Evolutionary conservation across 257 asterid species (phyloP).

Genomic region (Scutellaria galericulata): DNA sequence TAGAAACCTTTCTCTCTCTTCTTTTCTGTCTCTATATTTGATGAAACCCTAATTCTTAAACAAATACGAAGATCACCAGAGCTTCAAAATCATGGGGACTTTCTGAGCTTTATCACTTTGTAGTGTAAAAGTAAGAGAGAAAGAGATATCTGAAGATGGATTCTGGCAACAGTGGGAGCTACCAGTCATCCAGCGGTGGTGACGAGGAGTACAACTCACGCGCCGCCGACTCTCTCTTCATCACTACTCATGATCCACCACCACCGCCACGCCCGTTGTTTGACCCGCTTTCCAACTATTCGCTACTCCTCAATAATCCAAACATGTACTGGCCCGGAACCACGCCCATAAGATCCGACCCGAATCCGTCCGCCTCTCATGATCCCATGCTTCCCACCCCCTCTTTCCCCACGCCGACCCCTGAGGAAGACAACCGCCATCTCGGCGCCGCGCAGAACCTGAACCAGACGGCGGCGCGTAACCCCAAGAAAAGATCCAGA

Average conservation of each 20-base stretch:
- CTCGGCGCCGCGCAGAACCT: conserved; percentile 15
- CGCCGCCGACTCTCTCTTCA: conserved; percentile 50
- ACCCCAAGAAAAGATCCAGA: conserved; percentile 76
- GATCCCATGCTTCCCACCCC: conserved; percentile 13
- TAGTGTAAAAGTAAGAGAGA: conserved; percentile 15
- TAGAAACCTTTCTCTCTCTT: conserved; percentile 20
- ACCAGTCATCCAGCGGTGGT: conserved; percentile 73
- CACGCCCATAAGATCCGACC: conserved; percentile 40
- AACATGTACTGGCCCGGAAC: conserved; percentile 47
- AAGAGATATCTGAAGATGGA: conserved; percentile 42
- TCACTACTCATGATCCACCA: conserved; percentile 11
- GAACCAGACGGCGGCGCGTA: conserved; percentile 47
- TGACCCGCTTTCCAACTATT: conserved; percentile 56
- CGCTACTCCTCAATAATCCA: conserved; percentile 36
- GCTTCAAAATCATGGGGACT: conserved; percentile 46
- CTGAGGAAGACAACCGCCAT: no score
- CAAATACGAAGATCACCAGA: not conserved
- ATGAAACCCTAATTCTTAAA: conserved; percentile 49
- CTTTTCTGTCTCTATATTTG: conserved; percentile 22
- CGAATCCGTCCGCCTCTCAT: conserved; percentile 23
- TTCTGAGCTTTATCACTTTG: conserved; percentile 33
- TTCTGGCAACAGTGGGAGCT: conserved; percentile 72
- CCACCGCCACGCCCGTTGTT: conserved; percentile 41
- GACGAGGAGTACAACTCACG: conserved; percentile 80
- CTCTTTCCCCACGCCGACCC: not conserved